Percentiles rank a stretch among this genome's conserved stretches.
phyloP scores from a whole-genome alignment of 2,329 filamentous ascomycete genomes.

The Zymoseptoria pseudotritici region DNA sequence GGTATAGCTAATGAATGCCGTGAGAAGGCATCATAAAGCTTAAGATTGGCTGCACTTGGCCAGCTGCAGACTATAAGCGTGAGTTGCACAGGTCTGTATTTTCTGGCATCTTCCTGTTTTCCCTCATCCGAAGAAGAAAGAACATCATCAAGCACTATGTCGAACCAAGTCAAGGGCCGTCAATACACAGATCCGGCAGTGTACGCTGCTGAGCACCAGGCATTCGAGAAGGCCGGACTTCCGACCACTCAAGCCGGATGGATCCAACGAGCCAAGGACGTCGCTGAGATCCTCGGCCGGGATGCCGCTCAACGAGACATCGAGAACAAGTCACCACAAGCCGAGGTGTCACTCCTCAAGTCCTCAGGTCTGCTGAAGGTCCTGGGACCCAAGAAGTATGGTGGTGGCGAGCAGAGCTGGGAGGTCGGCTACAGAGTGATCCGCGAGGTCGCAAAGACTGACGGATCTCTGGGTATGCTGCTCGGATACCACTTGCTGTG shows the following conservation, averaged over 20 bases:
- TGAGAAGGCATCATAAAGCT: background rate
- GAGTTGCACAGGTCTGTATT: background rate
- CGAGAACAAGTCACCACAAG: conserved; percentile 46
- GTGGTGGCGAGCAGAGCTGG: conserved; percentile 49
- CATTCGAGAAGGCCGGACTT: conserved; percentile 21
- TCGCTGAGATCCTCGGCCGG: conserved; percentile 42
- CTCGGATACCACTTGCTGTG: conserved; percentile 59
- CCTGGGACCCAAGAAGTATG: conserved; percentile 44
- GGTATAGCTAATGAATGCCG: background rate
- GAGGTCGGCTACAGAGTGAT: conserved; percentile 52
- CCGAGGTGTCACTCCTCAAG: conserved; percentile 47
- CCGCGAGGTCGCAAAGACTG: conserved; percentile 55
- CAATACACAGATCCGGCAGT: conserved; percentile 21
- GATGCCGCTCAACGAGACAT: conserved; percentile 44
- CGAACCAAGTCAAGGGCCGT: conserved; percentile 6
- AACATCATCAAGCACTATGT: conserved; percentile 5
- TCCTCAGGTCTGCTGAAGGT: conserved; percentile 45
- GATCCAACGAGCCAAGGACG: conserved; percentile 43
- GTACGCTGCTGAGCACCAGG: conserved; percentile 19
- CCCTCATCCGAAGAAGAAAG: background rate
- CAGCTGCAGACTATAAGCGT: background rate
- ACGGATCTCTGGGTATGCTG: conserved; percentile 60
- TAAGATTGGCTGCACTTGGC: background rate
- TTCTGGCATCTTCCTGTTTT: background rate
- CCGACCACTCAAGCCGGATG: conserved; percentile 39